Evolutionary conservation across 345 rosid genomes (phyloP).

Genomic region (Laguncularia racemosa): DNA sequence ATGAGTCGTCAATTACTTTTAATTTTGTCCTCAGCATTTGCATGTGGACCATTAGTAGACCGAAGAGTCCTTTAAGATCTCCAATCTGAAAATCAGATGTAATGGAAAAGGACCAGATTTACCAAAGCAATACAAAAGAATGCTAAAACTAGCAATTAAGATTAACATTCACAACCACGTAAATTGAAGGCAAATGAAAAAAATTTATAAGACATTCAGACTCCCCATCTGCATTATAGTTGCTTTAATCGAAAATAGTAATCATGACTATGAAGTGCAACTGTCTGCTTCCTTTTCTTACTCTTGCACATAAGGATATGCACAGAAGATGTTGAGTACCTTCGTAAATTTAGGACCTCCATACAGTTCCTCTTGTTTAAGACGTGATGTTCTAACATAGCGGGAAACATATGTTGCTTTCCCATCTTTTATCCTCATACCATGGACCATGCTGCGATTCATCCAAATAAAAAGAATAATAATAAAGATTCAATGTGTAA

Average conservation of each 20-base stretch:
- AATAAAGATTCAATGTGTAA: background rate
- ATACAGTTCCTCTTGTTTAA: conserved; percentile 78
- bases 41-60: conserved; percentile 65
- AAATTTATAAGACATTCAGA: too few species aligned
- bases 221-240: too few species aligned
- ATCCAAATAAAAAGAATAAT: background rate
- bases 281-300: too few species aligned
- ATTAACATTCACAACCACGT: too few species aligned
- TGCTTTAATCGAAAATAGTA: too few species aligned
- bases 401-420: conserved; percentile 87
- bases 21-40: conserved; percentile 56
- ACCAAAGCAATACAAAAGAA: too few species aligned
- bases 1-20: conserved; percentile 65
- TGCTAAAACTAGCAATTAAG: too few species aligned
- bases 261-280: too few species aligned
- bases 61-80: conserved; percentile 82
- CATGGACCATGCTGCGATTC: conserved; percentile 83
- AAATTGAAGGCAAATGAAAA: too few species aligned
- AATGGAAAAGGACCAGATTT: too few species aligned
- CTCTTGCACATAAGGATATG: too few species aligned
- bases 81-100: conserved; percentile 46
- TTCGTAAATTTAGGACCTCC: conserved; percentile 86
- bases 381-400: conserved; percentile 67
- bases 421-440: conserved; percentile 77
- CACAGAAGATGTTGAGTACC: conserved; percentile 23